Conservation (phyloP, 805 yeast genomes). For the Jamesozyma piceae region DNA sequence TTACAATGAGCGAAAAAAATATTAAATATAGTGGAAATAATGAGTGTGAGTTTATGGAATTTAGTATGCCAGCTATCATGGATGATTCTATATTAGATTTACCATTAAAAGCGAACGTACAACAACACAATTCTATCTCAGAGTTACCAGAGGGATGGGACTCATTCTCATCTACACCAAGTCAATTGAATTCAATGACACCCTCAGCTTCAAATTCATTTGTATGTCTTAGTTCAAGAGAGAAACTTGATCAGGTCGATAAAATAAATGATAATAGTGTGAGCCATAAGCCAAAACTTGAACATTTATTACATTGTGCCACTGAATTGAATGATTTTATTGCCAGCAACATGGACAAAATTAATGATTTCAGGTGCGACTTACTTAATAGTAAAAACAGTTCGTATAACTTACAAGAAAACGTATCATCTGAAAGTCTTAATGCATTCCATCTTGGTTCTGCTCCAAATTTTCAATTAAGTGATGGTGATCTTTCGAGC, state of each 20-base stretch:
- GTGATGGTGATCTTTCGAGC: constrained; percentile 10
- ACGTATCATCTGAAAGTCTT: neutral
- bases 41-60: no score
- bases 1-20: no score
- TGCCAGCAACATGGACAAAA: constrained; percentile 20
- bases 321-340: constrained; percentile 21
- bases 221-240: constrained; percentile 1
- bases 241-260: constrained; percentile 4
- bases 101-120: constrained; percentile 8
- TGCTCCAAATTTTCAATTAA: constrained; percentile 23
- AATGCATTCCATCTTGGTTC: constrained; percentile 15
- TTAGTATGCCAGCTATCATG: neutral
- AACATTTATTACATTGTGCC: constrained; percentile 25
- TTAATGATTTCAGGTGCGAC: constrained; percentile 18
- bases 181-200: neutral
- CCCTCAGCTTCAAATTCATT: neutral
- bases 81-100: neutral
- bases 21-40: no score
- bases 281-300: constrained; percentile 13
- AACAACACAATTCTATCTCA: constrained; percentile 6
- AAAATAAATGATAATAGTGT: neutral
- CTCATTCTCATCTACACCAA: constrained; percentile 1
- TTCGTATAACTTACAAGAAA: neutral
- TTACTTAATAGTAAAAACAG: constrained; percentile 3
- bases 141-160: constrained; percentile 10